Conservation (phyloP, 2,329 filamentous ascomycete genomes). For the Exserohilum turcica region DNA sequence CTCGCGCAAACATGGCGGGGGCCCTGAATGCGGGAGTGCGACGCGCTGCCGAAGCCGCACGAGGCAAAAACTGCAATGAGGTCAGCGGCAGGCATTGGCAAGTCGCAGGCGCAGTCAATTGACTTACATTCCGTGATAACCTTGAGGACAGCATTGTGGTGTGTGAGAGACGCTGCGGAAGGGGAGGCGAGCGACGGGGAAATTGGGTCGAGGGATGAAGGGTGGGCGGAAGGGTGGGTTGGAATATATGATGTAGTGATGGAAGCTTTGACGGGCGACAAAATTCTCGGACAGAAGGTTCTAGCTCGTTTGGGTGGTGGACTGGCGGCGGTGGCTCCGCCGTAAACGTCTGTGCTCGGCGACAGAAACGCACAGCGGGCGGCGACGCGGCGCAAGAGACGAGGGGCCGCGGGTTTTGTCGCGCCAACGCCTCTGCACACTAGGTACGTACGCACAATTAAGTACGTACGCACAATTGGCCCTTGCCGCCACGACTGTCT, state of each 20-base stretch:
- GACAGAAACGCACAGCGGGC: slow-evolving; percentile 3
- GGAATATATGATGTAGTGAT: slow-evolving; percentile 37
- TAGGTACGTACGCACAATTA: no score
- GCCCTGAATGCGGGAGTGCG: slow-evolving; percentile 70
- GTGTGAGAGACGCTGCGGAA: slow-evolving; percentile 37
- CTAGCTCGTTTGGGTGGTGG: slow-evolving; percentile 26
- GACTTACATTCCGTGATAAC: slow-evolving; percentile 51
- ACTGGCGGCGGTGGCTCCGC: slow-evolving; percentile 24
- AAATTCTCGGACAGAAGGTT: slow-evolving; percentile 38
- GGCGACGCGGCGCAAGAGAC: slow-evolving; percentile 3
- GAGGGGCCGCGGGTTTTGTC: background rate
- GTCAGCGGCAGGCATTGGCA: slow-evolving; percentile 28
- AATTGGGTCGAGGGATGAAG: slow-evolving; percentile 25
- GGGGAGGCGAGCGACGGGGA: slow-evolving; percentile 36
- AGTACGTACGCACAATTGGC: background rate
- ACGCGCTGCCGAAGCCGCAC: slow-evolving; percentile 71
- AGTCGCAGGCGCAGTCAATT: slow-evolving; percentile 2
- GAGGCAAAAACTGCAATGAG: slow-evolving; percentile 64
- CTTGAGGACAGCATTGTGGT: slow-evolving; percentile 49
- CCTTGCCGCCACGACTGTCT: slow-evolving; percentile 1
- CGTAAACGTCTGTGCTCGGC: slow-evolving; percentile 23
- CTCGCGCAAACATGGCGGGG: slow-evolving; percentile 69
- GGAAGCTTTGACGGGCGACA: slow-evolving; percentile 36
- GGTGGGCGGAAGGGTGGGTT: slow-evolving; percentile 24
- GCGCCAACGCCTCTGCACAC: no score